Base-by-base conservation (phyloP, 352 stramenopile genomes). In the Pythium coloratum region DNA sequence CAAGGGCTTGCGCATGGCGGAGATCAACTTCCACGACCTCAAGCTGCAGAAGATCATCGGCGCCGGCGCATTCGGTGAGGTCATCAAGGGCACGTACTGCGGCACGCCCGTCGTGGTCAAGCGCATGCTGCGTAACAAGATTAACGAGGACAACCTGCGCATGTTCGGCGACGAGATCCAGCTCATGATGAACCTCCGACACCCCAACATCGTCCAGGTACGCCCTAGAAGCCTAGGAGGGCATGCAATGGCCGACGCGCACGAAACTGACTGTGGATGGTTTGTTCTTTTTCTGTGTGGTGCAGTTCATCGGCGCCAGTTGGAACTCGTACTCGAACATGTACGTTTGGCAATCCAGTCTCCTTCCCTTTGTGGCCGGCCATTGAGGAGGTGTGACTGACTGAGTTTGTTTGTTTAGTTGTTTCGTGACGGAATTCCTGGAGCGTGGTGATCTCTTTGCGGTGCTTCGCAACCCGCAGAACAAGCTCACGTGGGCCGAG, bases 261-360 rank as follows among this genome's bases (percentile, higher is more conserved):
- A 62, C 20, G 6, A 8, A 18, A 60, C 24, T 26, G 20, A 53
- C 10, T 18, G 24, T 30, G 7, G 5, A 30, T 38, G 4, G 20
- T 34, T n/a, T 32, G 10, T 57, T 32, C 50, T 24, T 30, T 36
- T 24, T 59, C 16, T 6, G 30, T 28, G 18, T 28, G 18, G 38
- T 44, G 7, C 66, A 96, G 78, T 96, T 96, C 61, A 96, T 96
- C 47, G 88, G 88, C 51, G 88, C 88, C 47, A 95, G 86, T 81
- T 96, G 88, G 88, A 95, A 96, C 82, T 95, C 86, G 67, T 95
- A 95, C 78, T 96, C 88, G 32, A 96, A 96, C 68, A 95, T 96
- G 88, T 96, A 81, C 61, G 84, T 84, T 18, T 72, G 8, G 56
- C 34, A 30, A n/a, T 5, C 14, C 34, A 30, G 13, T 5, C 14